phyloP scores from a whole-genome alignment of 2,329 filamentous ascomycete species.

The Cytospora piceae region DNA sequence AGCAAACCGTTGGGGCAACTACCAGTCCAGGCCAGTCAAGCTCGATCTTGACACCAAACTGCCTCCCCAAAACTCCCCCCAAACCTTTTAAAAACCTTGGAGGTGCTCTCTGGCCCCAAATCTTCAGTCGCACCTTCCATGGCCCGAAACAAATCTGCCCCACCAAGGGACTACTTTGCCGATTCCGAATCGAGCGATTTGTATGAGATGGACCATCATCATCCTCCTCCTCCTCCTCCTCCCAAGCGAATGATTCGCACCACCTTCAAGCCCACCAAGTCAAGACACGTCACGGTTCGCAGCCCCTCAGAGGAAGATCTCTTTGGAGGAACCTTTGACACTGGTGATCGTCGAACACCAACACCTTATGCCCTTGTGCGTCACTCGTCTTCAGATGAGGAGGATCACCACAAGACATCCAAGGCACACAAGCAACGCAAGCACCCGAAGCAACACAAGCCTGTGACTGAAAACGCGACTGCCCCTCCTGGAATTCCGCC shows the following conservation, averaged over 20 bases:
- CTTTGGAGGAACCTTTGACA: background rate
- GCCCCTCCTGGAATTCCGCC: conserved; percentile 6
- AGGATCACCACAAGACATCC: background rate
- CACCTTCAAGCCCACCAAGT: conserved; percentile 5
- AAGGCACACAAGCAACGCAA: background rate
- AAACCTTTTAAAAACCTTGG: background rate
- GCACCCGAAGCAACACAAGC: background rate
- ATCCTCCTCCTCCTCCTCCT: background rate
- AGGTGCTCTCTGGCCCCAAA: background rate
- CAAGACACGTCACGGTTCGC: conserved; percentile 17
- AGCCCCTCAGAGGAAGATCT: conserved; percentile 24
- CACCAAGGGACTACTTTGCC: conserved; percentile 5
- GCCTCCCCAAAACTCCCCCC: background rate
- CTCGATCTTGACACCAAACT: background rate
- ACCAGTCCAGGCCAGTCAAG: background rate
- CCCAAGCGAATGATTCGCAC: background rate
- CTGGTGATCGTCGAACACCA: conserved; percentile 5
- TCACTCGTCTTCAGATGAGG: background rate
- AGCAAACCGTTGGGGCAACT: background rate
- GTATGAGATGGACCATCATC: conserved; percentile 11
- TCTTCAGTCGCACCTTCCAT: conserved; percentile 11
- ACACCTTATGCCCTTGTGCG: conserved; percentile 5
- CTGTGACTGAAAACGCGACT: background rate
- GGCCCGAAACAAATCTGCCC: background rate
- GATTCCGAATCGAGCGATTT: conserved; percentile 14